Conservation (phyloP, 169 alveolate species). For the Cryptosporidium tyzzeri region DNA sequence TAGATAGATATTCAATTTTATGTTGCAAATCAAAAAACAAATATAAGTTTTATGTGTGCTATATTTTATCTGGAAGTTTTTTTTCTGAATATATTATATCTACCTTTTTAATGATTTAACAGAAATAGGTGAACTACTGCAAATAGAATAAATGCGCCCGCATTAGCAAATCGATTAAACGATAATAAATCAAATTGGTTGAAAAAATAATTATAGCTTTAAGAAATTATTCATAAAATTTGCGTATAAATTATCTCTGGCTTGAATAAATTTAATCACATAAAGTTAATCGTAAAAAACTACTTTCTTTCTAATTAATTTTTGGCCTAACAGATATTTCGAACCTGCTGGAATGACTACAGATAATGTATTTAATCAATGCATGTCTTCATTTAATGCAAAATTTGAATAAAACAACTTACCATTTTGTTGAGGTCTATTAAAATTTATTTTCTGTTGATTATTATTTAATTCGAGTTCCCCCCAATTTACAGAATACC, state of each 20-base stretch:
- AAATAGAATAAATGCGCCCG: conserved; percentile 5
- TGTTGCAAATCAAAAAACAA: not conserved
- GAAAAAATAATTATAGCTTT: not conserved
- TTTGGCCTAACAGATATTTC: not conserved
- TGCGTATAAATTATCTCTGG: not conserved
- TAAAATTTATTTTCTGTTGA: conserved; percentile 25
- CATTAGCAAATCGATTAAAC: conserved; percentile 17
- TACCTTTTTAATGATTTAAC: not conserved
- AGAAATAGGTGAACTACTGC: conserved; percentile 4
- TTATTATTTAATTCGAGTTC: conserved; percentile 67
- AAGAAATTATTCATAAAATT: not conserved
- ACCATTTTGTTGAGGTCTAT: not conserved
- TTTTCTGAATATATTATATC: conserved; percentile 2
- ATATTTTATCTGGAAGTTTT: not conserved
- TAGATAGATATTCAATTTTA: not conserved
- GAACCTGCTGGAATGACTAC: conserved; percentile 17
- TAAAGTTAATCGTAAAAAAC: not conserved
- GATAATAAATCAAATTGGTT: not conserved
- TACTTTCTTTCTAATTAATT: conserved; percentile 19
- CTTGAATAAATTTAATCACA: not conserved
- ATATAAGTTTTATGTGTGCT: not conserved
- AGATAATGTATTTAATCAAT: not conserved
- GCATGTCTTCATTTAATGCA: not conserved
- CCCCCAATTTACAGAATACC: conserved; percentile 85
- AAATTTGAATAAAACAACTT: not conserved